These are phyloP conservation scores for Linanthus parryae DNA, from an alignment of 148 eudicot species.

Conservation along the genomic window DNA sequence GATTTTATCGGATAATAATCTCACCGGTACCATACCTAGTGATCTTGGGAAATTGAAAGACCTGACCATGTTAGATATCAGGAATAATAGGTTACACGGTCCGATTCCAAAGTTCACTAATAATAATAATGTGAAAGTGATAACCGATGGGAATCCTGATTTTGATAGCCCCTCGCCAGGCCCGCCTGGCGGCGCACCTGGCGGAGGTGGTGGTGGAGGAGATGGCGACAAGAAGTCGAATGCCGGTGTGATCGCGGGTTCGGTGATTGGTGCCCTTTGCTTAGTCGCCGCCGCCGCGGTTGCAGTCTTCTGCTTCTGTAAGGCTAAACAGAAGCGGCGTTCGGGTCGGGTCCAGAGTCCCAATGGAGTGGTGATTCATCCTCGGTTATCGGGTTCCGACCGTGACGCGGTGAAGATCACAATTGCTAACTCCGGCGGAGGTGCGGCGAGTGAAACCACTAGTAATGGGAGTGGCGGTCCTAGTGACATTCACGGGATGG, in stretches of 20 bases:
- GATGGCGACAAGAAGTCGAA: constrained; percentile 7
- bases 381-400: constrained; percentile 53
- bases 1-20: constrained; percentile 39
- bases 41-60: constrained; percentile 43
- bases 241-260: constrained; percentile 45
- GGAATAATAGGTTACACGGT: constrained; percentile 50
- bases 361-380: constrained; percentile 47
- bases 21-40: constrained; percentile 57
- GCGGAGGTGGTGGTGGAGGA: constrained; percentile 13
- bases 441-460: constrained; percentile 23
- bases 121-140: constrained; percentile 29
- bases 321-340: constrained; percentile 34
- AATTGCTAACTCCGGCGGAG: constrained; percentile 32
- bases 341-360: constrained; percentile 34
- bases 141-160: constrained; percentile 34
- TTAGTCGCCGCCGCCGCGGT: constrained; percentile 30
- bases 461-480: constrained; percentile 44
- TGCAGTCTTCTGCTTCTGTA: constrained; percentile 30
- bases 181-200: constrained; percentile 1
- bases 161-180: constrained; percentile 30
- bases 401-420: constrained; percentile 48
- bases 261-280: constrained; percentile 34
- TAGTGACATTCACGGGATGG: constrained; percentile 50
- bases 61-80: constrained; percentile 44
- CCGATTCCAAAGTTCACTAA: constrained; percentile 35